Base-by-base conservation (phyloP, 177 flowering plant genomes). In the Vitis hybrid region DNA sequence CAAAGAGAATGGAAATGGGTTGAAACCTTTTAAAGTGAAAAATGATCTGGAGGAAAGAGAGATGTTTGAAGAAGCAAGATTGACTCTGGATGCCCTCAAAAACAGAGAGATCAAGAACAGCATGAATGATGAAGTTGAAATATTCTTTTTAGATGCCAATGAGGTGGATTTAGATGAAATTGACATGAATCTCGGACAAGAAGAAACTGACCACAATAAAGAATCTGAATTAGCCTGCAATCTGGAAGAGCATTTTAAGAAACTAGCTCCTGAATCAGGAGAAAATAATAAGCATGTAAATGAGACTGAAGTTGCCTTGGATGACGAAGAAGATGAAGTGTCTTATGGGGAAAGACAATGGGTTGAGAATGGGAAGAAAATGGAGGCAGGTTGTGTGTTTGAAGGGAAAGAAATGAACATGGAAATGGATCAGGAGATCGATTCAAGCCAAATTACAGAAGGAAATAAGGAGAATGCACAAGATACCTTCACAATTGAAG, bases 1-100 rank as follows among this genome's bases (percentile, higher is more conserved):
- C 17, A 17, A 17, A 17, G 18, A 17, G 18, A 17, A 17, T 17
- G 18, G 18, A 17, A 17, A 17, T 17, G 18, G 18, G 18, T 17
- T 17, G 18, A 17, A 17, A 17, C 18, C 18, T 17, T 55, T 32
- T 56, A 66, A 75, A 49, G 64, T 18, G 55, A 48, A 30, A 13
- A 60, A 52, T 66, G 62, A 40, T 14, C 1, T 32, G 66, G 60
- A 56, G 52, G 69, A 71, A 12, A 57, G 30, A 32, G 73, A 71
- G 30, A 51, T 54, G 18, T 52, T 19, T 52, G 74, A 71, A 52
- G 66, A 67, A 15, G 69, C 14, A 62, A 11, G 48, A 54, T 62
- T 62, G n/a, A 65, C 62, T 66, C 72, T 65, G 70, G 72, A 54
- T 70, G 58, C 24, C 65, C 8, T 60, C 32, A 72, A 77, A 66